phyloP scores from a whole-genome alignment of 2,329 filamentous ascomycete species.

The Nigrospora osmanthi region DNA sequence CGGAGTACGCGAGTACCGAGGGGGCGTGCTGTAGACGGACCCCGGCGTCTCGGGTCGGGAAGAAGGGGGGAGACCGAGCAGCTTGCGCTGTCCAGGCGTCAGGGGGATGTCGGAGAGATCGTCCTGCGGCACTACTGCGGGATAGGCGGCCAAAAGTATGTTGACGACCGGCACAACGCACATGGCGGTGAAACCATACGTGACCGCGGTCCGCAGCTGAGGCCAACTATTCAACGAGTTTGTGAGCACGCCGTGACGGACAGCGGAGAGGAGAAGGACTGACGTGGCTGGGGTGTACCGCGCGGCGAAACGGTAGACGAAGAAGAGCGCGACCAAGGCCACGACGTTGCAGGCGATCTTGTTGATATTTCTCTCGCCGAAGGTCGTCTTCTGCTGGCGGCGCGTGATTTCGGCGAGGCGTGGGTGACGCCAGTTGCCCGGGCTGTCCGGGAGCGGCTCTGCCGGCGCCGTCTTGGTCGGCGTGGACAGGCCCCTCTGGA shows the following conservation, averaged over 20 bases:
- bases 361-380: constrained; percentile 69
- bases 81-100: constrained; percentile 77
- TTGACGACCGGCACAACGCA: constrained; percentile 60
- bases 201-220: constrained; percentile 11
- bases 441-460: constrained; percentile 36
- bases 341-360: constrained; percentile 61
- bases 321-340: constrained; percentile 29
- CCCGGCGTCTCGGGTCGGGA: constrained; percentile 56
- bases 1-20: constrained; percentile 73
- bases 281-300: constrained; percentile 30
- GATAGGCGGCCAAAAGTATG: constrained; percentile 61
- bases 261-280: constrained; percentile 10
- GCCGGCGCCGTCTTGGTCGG: constrained; percentile 22
- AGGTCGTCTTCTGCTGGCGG: constrained; percentile 70
- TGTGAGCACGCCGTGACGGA: constrained; percentile 13
- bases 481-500: constrained; percentile 31
- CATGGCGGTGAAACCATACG: constrained; percentile 35
- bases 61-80: constrained; percentile 72
- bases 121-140: constrained; percentile 66
- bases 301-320: constrained; percentile 20
- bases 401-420: constrained; percentile 78
- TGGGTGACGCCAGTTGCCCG: constrained; percentile 88
- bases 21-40: constrained; percentile 75
- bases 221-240: not conserved
- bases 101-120: constrained; percentile 83